phyloP scores from a whole-genome alignment of 2,329 filamentous ascomycete genomes.

The Penicillium rolfsii region DNA sequence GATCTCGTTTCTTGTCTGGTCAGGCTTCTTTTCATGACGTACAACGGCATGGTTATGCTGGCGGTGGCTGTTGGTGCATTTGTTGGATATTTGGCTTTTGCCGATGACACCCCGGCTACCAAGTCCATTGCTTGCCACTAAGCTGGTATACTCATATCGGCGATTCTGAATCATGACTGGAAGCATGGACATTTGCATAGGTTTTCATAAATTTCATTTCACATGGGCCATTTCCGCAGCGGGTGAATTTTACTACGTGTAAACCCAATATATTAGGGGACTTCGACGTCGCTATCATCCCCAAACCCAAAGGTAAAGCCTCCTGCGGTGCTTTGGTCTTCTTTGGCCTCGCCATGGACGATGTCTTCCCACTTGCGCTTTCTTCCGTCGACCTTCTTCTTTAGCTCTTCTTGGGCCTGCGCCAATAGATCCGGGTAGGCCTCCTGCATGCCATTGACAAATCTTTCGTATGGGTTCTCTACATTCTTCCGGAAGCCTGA shows the following conservation, averaged over 20 bases:
- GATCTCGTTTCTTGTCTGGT: background rate
- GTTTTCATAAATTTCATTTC: slow-evolving; percentile 8
- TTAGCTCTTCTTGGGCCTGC: slow-evolving; percentile 66
- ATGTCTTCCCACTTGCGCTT: slow-evolving; percentile 88
- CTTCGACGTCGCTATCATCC: slow-evolving; percentile 58
- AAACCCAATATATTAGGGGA: slow-evolving; percentile 39
- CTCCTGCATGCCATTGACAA: slow-evolving; percentile 68
- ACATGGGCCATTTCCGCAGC: background rate
- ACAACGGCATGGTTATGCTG: slow-evolving; percentile 97
- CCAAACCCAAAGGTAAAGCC: slow-evolving; percentile 69
- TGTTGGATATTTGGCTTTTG: slow-evolving; percentile 82
- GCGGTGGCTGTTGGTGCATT: slow-evolving; percentile 87
- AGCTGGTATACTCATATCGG: slow-evolving; percentile 24
- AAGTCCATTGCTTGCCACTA: slow-evolving; percentile 93
- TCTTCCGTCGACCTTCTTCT: slow-evolving; percentile 64
- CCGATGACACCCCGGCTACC: slow-evolving; percentile 67
- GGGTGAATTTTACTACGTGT: slow-evolving; percentile 1
- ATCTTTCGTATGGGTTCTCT: slow-evolving; percentile 72
- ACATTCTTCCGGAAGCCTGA: slow-evolving; percentile 80
- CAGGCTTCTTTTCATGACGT: slow-evolving; percentile 99
- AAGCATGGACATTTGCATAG: background rate
- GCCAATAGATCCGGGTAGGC: slow-evolving; percentile 69
- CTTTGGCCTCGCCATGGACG: slow-evolving; percentile 60
- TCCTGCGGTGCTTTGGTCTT: slow-evolving; percentile 35
- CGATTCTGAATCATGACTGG: slow-evolving; percentile 2